Evolutionary conservation across 345 rosid genomes (phyloP), one percentile per base, ranked within the genome.

Genomic region (Pelargonium nanum): DNA sequence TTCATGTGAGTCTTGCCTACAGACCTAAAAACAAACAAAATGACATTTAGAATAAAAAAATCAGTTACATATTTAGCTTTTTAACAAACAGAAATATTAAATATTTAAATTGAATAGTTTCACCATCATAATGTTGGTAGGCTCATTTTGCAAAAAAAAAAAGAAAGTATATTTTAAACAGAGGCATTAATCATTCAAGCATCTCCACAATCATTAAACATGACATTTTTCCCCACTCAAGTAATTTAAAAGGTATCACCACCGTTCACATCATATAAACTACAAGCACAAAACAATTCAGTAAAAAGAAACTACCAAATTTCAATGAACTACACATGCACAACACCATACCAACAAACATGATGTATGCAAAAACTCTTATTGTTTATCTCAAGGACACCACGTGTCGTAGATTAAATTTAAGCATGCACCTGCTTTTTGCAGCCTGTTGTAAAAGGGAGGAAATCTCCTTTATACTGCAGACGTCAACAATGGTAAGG

Each of bases 1-100:
- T 88, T 94, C 97, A 94, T 94, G 4, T 80, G 84, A 1, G 99
- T 90, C 83, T 73, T 88, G 22, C 99, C 95, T 28, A 90, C 89
- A 30, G 97, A 88, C 81, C 95, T 93, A 62, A 57, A 72, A 55
- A 52, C 5, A 69, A 22, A 44, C 19, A 22, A 28, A 2, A 12
- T 52, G 26, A 6, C 13, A 26, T 19, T 55, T 19, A 16, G 32
- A 55, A 20, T 30, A 20, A 55, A 56, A 26, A 30, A 53, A n/a
- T 2, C 15, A 26, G 28, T 21, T 34, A 58, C 45, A 19, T 25
- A 26, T 6, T 25, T 6, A 2, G 25, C 20, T 25, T 28, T 1
- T 52, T 53, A 24, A 28, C 19, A 22, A 9, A 22, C 1, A 51
- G 25, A 23, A 56, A 22, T 17, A 56, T 20, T 8, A 21, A 24